Evolutionary conservation across 495 filamentous ascomycete species (phyloP).

Genomic region (Aspergillus taichungensis): DNA sequence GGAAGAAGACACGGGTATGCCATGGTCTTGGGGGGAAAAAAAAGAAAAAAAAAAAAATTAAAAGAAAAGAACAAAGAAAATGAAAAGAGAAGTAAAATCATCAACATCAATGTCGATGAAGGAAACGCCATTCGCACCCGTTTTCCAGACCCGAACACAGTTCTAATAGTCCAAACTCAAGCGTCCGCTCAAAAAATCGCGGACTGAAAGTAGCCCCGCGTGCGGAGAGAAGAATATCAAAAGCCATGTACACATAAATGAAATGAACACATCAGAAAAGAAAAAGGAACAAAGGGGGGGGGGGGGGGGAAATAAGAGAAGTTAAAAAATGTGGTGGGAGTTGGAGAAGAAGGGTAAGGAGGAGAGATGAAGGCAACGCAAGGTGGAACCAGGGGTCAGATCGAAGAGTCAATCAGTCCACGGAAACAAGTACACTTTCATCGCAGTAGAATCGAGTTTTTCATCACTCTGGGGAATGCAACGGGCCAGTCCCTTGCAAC

Average conservation of each 20-base stretch:
- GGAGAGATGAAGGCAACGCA: conserved; percentile 10
- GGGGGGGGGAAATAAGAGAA: conserved; percentile 12
- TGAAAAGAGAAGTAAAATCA: conserved; percentile 24
- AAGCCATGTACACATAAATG: conserved; percentile 41
- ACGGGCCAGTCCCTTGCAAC: conserved; percentile 21
- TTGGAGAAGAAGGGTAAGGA: conserved; percentile 1
- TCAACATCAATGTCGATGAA: conserved; percentile 29
- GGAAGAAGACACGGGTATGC: conserved; percentile 12
- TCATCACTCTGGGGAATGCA: conserved; percentile 27
- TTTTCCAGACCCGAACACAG: conserved; percentile 43
- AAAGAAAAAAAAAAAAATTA: conserved; percentile 21
- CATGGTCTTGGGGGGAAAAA: conserved; percentile 14
- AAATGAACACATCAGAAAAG: conserved; percentile 12
- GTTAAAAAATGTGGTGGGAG: conserved; percentile 12
- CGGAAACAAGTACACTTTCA: conserved; percentile 14
- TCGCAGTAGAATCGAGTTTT: conserved; percentile 38
- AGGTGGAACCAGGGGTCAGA: conserved; percentile 16
- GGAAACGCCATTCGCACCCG: conserved; percentile 43
- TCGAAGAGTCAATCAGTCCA: conserved; percentile 14
- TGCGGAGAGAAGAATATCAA: conserved; percentile 32
- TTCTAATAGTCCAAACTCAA: conserved; percentile 39
- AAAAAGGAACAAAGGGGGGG: conserved; percentile 14
- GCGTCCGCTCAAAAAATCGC: conserved; percentile 25
- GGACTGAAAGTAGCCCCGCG: conserved; percentile 13
- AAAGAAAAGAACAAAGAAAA: conserved; percentile 5